Conservation (phyloP, 2,329 filamentous ascomycete genomes). For the Cadophora luteo-olivacea region DNA sequence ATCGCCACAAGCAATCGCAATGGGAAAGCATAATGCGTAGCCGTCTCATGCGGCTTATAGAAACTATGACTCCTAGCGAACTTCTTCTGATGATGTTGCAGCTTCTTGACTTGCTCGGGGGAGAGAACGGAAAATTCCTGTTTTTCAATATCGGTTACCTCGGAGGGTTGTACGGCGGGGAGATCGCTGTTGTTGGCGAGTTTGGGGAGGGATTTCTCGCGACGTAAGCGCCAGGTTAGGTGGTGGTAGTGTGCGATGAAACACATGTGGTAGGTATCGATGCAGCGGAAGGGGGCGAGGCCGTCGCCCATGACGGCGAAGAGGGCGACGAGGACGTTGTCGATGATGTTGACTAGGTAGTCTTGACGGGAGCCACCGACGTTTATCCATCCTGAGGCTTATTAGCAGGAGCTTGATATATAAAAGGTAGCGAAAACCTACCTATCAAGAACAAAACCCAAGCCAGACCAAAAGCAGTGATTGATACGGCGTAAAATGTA, state of each 20-base stretch:
- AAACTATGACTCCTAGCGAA: slow-evolving; percentile 85
- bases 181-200: slow-evolving; percentile 68
- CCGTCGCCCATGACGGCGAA: slow-evolving; percentile 76
- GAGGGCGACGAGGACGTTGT: slow-evolving; percentile 73
- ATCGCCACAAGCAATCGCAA: slow-evolving; percentile 76
- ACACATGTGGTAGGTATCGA: slow-evolving; percentile 86
- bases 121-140: slow-evolving; percentile 68
- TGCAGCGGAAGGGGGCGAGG: slow-evolving; percentile 74
- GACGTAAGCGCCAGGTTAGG: slow-evolving; percentile 64
- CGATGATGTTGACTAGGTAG: slow-evolving; percentile 73
- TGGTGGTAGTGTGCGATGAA: slow-evolving; percentile 68
- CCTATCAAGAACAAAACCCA: slow-evolving; percentile 93
- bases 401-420: background rate
- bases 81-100: slow-evolving; percentile 80
- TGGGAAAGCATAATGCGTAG: slow-evolving; percentile 82
- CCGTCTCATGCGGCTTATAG: slow-evolving; percentile 87
- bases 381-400: slow-evolving; percentile 69
- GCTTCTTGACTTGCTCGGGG: slow-evolving; percentile 67
- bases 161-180: slow-evolving; percentile 47
- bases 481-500: slow-evolving; percentile 81
- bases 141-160: slow-evolving; percentile 42
- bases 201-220: slow-evolving; percentile 61
- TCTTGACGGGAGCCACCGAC: slow-evolving; percentile 71
- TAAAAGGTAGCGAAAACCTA: slow-evolving; percentile 33
- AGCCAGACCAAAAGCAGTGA: slow-evolving; percentile 83